Percentiles rank a stretch among this genome's conserved stretches.
phyloP scores from a whole-genome alignment of 2,329 filamentous ascomycete genomes.

The Delphinella strobiligena region DNA sequence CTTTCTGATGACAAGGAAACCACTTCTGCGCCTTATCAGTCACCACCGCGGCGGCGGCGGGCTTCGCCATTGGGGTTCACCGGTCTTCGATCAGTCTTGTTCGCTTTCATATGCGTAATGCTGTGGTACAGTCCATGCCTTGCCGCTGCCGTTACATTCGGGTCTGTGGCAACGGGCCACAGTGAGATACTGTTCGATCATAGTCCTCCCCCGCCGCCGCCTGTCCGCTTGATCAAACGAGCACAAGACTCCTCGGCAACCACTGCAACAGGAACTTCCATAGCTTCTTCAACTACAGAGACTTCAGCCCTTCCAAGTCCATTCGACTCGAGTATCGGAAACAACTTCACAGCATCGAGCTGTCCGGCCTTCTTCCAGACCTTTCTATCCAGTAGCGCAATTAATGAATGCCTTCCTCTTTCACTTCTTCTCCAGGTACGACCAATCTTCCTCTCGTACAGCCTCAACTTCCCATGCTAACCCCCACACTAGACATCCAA shows the following conservation, averaged over 20 bases:
- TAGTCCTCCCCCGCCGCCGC: constrained; percentile 6
- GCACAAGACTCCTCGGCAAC: constrained; percentile 5
- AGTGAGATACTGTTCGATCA: constrained; percentile 7
- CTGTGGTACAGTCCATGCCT: constrained; percentile 2
- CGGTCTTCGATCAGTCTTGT: not conserved
- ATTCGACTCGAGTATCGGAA: constrained; percentile 37
- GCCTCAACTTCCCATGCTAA: not conserved
- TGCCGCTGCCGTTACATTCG: not conserved
- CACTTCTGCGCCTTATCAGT: too few relatives aligned
- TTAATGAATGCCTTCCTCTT: constrained; percentile 66
- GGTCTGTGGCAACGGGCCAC: too few relatives aligned
- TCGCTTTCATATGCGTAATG: constrained; percentile 1
- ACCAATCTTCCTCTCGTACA: constrained; percentile 4
- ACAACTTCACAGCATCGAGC: constrained; percentile 38
- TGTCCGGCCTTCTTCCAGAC: constrained; percentile 57
- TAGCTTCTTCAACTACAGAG: not conserved
- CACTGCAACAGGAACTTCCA: constrained; percentile 4
- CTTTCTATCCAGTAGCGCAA: constrained; percentile 54
- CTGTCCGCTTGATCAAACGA: constrained; percentile 4
- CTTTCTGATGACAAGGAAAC: too few relatives aligned
- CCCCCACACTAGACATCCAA: constrained; percentile 67
- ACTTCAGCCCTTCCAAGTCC: constrained; percentile 24
- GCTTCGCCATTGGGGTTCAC: too few relatives aligned
- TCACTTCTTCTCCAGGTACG: constrained; percentile 71
- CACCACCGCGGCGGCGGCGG: too few relatives aligned